Conservation (phyloP, 2,329 filamentous ascomycete genomes). For the Sporothrix brunneoviolacea region DNA sequence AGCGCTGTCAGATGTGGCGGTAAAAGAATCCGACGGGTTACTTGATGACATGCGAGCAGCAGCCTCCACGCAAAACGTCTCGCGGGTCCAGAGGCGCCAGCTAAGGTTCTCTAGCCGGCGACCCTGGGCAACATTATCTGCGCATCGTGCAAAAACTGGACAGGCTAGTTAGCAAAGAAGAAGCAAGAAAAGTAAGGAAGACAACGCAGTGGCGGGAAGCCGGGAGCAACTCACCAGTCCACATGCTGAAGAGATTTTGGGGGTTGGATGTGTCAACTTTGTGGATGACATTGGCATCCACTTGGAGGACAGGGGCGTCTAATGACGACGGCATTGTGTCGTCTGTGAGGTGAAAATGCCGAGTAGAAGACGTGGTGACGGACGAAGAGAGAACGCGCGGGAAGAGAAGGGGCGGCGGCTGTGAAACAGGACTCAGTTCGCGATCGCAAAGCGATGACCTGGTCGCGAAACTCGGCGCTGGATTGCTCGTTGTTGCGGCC, state of each 20-base stretch:
- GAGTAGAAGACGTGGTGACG: neutral
- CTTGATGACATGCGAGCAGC: neutral
- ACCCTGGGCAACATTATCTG: constrained; percentile 88
- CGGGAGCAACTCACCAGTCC: constrained; percentile 66
- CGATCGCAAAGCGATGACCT: neutral
- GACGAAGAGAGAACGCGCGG: neutral
- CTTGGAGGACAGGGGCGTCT: constrained; percentile 78
- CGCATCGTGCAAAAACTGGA: constrained; percentile 86
- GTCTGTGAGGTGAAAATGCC: constrained; percentile 3
- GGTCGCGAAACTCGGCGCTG: neutral
- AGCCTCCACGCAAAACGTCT: constrained; percentile 81
- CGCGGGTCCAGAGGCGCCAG: constrained; percentile 91
- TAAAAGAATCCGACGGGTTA: constrained; percentile 1
- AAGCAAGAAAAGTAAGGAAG: neutral
- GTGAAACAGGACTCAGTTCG: neutral
- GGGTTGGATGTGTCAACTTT: constrained; percentile 90
- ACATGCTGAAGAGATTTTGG: constrained; percentile 92
- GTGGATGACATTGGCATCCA: constrained; percentile 87
- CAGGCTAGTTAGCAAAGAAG: neutral
- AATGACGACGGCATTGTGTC: constrained; percentile 73
- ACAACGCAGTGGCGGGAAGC: too few relatives aligned
- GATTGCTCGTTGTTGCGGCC: too few relatives aligned
- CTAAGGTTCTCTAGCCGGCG: constrained; percentile 89
- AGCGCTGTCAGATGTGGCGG: constrained; percentile 34
- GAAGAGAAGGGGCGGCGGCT: neutral